Evolutionary conservation across 2,329 filamentous ascomycete genomes (phyloP), one percentile per base, ranked within the genome.

Genomic region (Magnaporthiopsis rhizophila): DNA sequence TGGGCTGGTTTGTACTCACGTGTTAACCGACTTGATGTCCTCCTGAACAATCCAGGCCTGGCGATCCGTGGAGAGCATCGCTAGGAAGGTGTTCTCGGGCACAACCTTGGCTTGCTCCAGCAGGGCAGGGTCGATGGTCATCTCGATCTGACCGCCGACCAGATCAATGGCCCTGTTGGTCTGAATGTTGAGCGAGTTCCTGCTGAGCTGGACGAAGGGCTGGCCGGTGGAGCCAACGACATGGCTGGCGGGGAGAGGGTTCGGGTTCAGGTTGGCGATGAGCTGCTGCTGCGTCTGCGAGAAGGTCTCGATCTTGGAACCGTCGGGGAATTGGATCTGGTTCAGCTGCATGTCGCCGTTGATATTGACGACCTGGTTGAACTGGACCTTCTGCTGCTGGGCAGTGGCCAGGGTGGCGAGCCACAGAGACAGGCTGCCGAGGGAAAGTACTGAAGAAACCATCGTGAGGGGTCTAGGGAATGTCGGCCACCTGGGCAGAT

Each of bases 271-370:
- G 32, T 62, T 62, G 50, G 32, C 61, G 50, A 62, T 56, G 56
- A 62, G 30, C 32, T 62, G 61, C 28, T 53, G 38, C 56, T 62
- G 61, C 4, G 28, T 38, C 36, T 62, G 61, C 21, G 61, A 62
- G 53, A 62, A 62, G 61, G 61, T 62, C 61, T 62, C 61, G 61
- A 62, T 62, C 53, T 58, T 62, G 61, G 61, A 34, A 9, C 61
- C 61, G 26, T 62, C 61, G 5, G 61, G 61, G 30, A 62, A 58
- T 5, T 12, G 5, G 12, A 62, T 53, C 53, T 32, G 57, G 56
- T 62, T 62, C 53, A 62, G 61, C 30, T 57, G 45, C 61, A 62
- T 62, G 38, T 62, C 61, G 32, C 61, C 61, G 34, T 62, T 62
- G 30, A 62, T 32, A 53, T 62, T 62, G 61, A 50, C 53, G n/a